Base-by-base conservation (phyloP, 2,329 filamentous ascomycete genomes). In the Clarireedia monteithiana region DNA sequence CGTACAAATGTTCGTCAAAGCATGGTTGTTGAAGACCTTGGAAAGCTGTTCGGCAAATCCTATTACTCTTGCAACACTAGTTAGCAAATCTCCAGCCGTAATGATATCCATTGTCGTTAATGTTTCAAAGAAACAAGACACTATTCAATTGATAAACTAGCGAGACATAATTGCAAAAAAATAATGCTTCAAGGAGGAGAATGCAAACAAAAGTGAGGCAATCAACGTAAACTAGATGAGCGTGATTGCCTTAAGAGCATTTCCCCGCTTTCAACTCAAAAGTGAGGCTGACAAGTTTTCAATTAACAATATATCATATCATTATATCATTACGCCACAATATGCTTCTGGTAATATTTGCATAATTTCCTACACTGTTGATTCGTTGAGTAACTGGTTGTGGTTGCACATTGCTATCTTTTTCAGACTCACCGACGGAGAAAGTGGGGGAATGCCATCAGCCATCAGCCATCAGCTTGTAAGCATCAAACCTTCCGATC, bases 41-140 rank as follows among this genome's bases (percentile, higher is more conserved):
- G 59, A 53, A 40, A 67, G 53, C 34, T 62, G 53, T 6, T 44
- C 53, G n/a, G 59, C 58, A 54, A 63, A 67, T 6, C 14, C 44
- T 20, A 50, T 48, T 4, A 60, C 58, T 26, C 39, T 48, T n/a
- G 53, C 55, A 26, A 60, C 20, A 12, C 44, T 36, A 9, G 47
- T 44, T 30, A 47, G 48, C n/a, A 58, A 50, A 50, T 52, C 36
- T 5, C 42, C 48, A 0, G 23, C 44, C 9, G 53, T 55, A 20
- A 14, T 24, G 4, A 20, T 38, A 6, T 58, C 60, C 61, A 64
- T 65, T 48, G 5, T 60, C 23, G 23, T 17, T 10, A 23, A 10
- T 14, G n/a, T 17, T 27, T 39, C 9, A n/a, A 47, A 51, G 10
- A 30, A 20, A 17, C 7, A n/a, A 46, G n/a, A 10, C 23, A 15